Evolutionary conservation across 75 land plant genomes (phyloP), one percentile per base, ranked within the genome.

Genomic region (Cupressus sempervirens): DNA sequence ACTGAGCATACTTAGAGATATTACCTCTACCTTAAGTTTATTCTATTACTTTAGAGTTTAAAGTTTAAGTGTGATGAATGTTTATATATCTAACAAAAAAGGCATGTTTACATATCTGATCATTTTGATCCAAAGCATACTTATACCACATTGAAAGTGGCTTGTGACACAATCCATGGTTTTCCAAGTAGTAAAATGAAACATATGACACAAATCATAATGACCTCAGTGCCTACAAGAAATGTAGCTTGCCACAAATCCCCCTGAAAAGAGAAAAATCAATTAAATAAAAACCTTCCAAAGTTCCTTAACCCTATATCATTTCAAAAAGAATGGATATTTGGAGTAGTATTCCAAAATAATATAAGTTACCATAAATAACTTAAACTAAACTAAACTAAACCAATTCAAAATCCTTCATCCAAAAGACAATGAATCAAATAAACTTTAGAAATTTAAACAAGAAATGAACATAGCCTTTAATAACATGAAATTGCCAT

Each of bases 141-240:
- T 20, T 7, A 20, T 0, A 6, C 67, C 67, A 58, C 26, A 23
- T 58, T 58, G 5, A 58, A 58, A n/a, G 67, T 56, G 23, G 23
- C 62, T 4, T 4, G 0, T 18, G 18, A 56, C 62, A 56, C 62
- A 20, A 56, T 56, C 58, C 62, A 56, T 16, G 62, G 3, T 20
- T 58, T 58, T 6, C 67, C 7, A 58, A 20, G 67, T 26, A 58
- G 23, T 58, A 58, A 58, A 58, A 58, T 20, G 67, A 58, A 58
- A 32, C 11, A 53, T 41, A 72, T 40, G 20, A 36, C 26, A 32
- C 16, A 34, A 81, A 86, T 20, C 62, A 41, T 52, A 84, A 87
- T 5, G n/a, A 88, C 88, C 88, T 89, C 89, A 20, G 90, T 88
- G 46, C 90, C 90, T 26, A 89, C 90, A 8, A 84, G 89, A 58